phyloP scores from a whole-genome alignment of 306 rosid genomes.

The Parietaria judaica region DNA sequence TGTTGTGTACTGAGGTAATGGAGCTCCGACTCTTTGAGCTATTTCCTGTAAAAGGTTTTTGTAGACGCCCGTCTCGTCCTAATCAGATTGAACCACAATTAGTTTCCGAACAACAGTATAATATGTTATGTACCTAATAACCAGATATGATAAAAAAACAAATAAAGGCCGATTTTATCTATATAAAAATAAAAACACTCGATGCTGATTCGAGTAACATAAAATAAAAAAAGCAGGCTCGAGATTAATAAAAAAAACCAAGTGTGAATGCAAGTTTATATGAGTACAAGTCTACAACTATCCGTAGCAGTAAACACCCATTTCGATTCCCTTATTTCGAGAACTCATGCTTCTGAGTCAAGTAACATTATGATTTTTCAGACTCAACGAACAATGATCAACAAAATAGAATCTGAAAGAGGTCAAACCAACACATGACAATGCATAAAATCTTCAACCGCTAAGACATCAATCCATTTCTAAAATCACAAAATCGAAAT shows the following conservation, averaged over 20 bases:
- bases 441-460: background rate
- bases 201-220: no score
- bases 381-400: background rate
- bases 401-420: background rate
- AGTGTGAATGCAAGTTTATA: no score
- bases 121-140: background rate
- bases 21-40: constrained; percentile 97
- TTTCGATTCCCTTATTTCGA: background rate
- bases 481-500: background rate
- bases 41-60: constrained; percentile 97
- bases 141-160: background rate
- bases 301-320: no score
- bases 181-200: no score
- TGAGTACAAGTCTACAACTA: no score
- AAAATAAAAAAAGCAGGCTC: no score
- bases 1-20: constrained; percentile 89
- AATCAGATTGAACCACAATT: constrained; percentile 14
- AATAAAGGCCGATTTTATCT: no score
- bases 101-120: constrained; percentile 17
- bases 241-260: no score
- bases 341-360: background rate
- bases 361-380: background rate
- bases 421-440: background rate
- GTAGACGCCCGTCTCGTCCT: constrained; percentile 99
- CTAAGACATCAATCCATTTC: constrained; percentile 2